Percentiles rank a stretch among this genome's conserved stretches.
phyloP scores from a whole-genome alignment of 2,329 filamentous ascomycete species.

The Alternaria postmessia region DNA sequence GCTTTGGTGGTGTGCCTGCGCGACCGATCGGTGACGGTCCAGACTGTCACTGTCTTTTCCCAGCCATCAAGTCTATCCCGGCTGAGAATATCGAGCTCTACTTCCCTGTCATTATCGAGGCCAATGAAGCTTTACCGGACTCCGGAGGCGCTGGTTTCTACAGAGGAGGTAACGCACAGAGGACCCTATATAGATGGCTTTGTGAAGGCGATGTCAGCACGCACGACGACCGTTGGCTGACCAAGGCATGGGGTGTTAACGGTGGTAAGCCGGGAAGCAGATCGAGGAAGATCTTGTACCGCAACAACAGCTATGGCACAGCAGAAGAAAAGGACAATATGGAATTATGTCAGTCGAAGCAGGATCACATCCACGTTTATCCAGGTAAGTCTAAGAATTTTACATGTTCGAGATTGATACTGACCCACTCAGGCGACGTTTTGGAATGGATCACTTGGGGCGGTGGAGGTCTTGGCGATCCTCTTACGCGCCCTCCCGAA shows the following conservation, averaged over 20 bases:
- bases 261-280: constrained; percentile 56
- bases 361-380: constrained; percentile 57
- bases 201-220: constrained; percentile 57
- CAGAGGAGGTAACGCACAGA: constrained; percentile 60
- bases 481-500: constrained; percentile 53
- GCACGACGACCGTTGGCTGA: constrained; percentile 60
- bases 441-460: constrained; percentile 62
- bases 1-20: constrained; percentile 60
- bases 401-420: not conserved
- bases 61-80: constrained; percentile 60
- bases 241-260: constrained; percentile 60
- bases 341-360: constrained; percentile 56
- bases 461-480: constrained; percentile 59
- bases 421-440: constrained; percentile 50
- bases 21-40: constrained; percentile 58
- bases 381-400: constrained; percentile 35
- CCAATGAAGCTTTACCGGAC: constrained; percentile 58
- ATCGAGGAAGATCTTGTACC: constrained; percentile 55
- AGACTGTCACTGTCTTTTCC: constrained; percentile 61
- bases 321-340: constrained; percentile 45
- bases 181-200: constrained; percentile 58
- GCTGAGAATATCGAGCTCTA: constrained; percentile 60
- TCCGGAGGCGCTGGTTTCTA: constrained; percentile 59
- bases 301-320: constrained; percentile 50
- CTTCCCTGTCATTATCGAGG: constrained; percentile 59